Conservation (phyloP, 768 basidiomycete species). For the Peribolospora baueri region DNA sequence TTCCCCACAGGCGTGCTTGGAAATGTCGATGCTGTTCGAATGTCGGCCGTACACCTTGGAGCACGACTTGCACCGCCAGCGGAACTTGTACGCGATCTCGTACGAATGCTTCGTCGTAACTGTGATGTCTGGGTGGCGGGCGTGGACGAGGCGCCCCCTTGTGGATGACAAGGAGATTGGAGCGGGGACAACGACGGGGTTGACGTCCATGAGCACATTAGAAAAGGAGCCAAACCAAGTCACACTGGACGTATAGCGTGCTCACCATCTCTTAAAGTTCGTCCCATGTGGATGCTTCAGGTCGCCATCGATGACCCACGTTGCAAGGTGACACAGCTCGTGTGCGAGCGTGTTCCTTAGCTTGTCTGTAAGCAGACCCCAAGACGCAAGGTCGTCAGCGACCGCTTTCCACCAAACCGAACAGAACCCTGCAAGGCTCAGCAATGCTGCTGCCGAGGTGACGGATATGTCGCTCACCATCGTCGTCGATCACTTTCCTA, state of each 20-base stretch:
- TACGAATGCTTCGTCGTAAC: conserved; percentile 22
- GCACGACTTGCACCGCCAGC: conserved; percentile 5
- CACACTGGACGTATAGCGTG: neutral
- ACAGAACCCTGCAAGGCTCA: neutral
- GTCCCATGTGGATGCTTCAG: conserved; percentile 22
- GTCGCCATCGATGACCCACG: conserved; percentile 21
- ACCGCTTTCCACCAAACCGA: neutral
- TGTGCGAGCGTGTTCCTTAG: conserved; percentile 23
- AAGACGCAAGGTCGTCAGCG: too few relatives aligned
- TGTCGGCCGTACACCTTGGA: conserved; percentile 2
- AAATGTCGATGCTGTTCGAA: conserved; percentile 18
- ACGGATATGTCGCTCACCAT: conserved; percentile 10
- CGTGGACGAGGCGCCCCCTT: conserved; percentile 7
- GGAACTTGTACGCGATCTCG: conserved; percentile 21
- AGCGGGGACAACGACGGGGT: neutral
- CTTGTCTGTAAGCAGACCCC: conserved; percentile 13
- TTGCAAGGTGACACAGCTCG: conserved; percentile 25
- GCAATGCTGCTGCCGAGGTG: neutral
- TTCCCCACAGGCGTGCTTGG: conserved; percentile 18
- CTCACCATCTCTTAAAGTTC: conserved; percentile 22
- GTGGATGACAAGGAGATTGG: neutral
- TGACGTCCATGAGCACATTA: too few relatives aligned
- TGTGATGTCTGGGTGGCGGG: conserved; percentile 12
- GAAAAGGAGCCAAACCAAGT: too few relatives aligned
- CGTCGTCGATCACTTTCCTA: conserved; percentile 22